Conservation (phyloP, 2,329 filamentous ascomycete species). For the Cephalotrichum gorgonifer region DNA sequence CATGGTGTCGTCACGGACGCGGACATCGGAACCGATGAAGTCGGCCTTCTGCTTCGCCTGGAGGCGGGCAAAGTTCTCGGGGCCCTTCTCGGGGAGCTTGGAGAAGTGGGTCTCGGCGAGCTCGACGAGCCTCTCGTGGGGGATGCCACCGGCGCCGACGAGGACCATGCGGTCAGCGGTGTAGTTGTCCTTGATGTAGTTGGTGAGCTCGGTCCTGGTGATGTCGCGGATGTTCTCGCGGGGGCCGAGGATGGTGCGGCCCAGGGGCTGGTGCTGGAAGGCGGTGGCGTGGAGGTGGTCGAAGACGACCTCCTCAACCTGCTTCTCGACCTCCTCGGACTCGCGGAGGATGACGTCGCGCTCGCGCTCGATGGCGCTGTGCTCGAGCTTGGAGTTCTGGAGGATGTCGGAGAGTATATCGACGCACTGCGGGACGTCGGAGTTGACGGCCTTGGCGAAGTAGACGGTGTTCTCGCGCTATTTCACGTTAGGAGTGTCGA, state of each 20-base stretch:
- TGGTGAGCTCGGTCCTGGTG: slow-evolving; percentile 76
- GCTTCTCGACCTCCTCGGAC: slow-evolving; percentile 99
- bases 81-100: slow-evolving; percentile 63
- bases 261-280: slow-evolving; percentile 91
- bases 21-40: slow-evolving; percentile 92
- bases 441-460: slow-evolving; percentile 98
- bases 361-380: slow-evolving; percentile 87
- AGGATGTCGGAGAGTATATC: slow-evolving; percentile 99
- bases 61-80: slow-evolving; percentile 63
- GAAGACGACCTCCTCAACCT: slow-evolving; percentile 98
- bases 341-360: slow-evolving; percentile 97
- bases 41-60: slow-evolving; percentile 81
- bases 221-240: slow-evolving; percentile 98
- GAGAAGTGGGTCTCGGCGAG: slow-evolving; percentile 95
- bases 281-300: slow-evolving; percentile 98
- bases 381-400: slow-evolving; percentile 97
- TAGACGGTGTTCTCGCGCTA: slow-evolving; percentile 99
- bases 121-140: slow-evolving; percentile 87
- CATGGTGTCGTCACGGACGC: slow-evolving; percentile 92
- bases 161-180: slow-evolving; percentile 99
- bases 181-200: slow-evolving; percentile 99
- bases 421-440: slow-evolving; percentile 90
- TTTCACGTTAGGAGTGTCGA: not conserved
- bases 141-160: slow-evolving; percentile 86
- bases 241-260: slow-evolving; percentile 94